Base-by-base conservation (phyloP, 2,329 filamentous ascomycete genomes). In the Sporothrix mexicana region DNA sequence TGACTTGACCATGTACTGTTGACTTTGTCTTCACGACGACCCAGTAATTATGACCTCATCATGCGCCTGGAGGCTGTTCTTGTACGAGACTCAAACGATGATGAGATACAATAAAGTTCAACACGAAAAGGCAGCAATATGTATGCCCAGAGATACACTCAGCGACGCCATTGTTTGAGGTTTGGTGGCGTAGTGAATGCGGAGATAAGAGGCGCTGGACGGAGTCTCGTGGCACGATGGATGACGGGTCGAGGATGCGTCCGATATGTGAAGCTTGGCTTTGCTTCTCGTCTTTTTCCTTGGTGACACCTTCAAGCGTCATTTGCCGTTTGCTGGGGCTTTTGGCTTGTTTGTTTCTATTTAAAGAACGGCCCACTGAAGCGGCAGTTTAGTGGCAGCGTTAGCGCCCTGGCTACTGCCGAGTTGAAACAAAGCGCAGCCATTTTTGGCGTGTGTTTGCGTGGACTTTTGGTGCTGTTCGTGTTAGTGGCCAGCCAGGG, bases 111-210 rank as follows among this genome's bases (percentile, higher is more conserved):
- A 55, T 8, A 36, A 36, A 59, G 25, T n/a, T n/a, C 55, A 25
- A 59, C 30, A 36, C 30, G 30, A 36, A 36, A 36, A 36, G 5
- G 30, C 55, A 8, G 55, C 55, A 17, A 23, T 6, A 30, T 59
- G 55, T 59, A 15, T 4, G 30, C 30, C 12, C 23, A n/a, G 17
- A 62, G 17, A 62, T 2, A 62, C 17, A 9, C 4, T 20, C 7
- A 62, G n/a, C 7, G 62, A 17, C 62, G 62, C 62, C 23, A 47
- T 49, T 47, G 62, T 66, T 66, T 66, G 43, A 49, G 62, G 20
- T 30, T 23, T 49, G 62, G 43, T 49, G 62, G 62, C 30, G 62
- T 66, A 17, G 43, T 17, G 43, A 49, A 10, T 23, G 17, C 23
- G 2, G 17, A 3, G n/a, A 13, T 45, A n/a, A 64, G 57, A 43